phyloP scores from a whole-genome alignment of 345 rosid genomes.

The Isatis tinctoria region DNA sequence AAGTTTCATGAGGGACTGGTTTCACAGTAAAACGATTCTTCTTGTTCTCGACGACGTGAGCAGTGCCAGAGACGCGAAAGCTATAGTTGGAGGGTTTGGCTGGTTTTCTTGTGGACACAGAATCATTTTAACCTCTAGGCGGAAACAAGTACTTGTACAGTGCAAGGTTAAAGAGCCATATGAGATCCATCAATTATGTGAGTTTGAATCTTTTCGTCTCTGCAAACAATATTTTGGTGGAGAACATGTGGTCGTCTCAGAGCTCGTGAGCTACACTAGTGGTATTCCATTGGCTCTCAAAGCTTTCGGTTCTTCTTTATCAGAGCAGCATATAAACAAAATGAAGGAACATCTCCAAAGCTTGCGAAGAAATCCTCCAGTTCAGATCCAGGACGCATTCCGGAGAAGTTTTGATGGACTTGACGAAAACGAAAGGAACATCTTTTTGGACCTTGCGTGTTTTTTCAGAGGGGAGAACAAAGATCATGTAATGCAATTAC shows the following conservation, averaged over 20 bases:
- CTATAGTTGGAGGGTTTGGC: constrained; percentile 26
- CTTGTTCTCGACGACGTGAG: constrained; percentile 25
- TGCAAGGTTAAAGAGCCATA: constrained; percentile 11
- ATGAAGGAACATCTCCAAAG: constrained; percentile 2
- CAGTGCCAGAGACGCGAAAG: constrained; percentile 20
- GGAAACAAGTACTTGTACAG: constrained; percentile 26
- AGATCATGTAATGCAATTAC: constrained; percentile 21
- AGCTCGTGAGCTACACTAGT: constrained; percentile 1
- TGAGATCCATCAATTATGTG: background rate
- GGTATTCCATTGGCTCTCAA: constrained; percentile 22
- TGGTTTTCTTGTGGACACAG: constrained; percentile 29
- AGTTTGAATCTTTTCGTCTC: constrained; percentile 1
- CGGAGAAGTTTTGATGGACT: constrained; percentile 35
- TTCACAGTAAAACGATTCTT: background rate
- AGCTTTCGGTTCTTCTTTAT: background rate
- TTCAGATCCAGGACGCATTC: constrained; percentile 19
- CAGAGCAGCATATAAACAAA: background rate
- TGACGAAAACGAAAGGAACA: constrained; percentile 19
- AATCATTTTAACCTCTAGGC: constrained; percentile 22
- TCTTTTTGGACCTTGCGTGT: constrained; percentile 36
- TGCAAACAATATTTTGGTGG: constrained; percentile 13
- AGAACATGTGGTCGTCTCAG: background rate
- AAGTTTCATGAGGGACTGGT: constrained; percentile 19
- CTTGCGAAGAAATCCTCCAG: constrained; percentile 7
- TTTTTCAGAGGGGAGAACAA: constrained; percentile 23